These are phyloP conservation scores for Solanum hybrid DNA, from an alignment of 305 asterid genomes.

Conservation along the genomic window DNA sequence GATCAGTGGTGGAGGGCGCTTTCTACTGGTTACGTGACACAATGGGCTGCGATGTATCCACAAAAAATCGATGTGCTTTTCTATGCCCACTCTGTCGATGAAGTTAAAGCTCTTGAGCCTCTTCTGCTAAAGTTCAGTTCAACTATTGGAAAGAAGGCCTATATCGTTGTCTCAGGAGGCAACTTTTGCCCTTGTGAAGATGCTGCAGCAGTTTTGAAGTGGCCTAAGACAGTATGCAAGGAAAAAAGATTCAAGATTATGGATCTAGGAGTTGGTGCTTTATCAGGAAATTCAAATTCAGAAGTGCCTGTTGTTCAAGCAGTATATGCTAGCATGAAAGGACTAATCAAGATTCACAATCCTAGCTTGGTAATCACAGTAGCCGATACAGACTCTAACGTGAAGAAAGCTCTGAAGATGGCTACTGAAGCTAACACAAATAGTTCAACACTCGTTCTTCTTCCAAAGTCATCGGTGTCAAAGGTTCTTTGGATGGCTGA, in stretches of 20 bases:
- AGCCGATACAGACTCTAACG: constrained; percentile 47
- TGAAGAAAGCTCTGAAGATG: constrained; percentile 75
- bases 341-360: constrained; percentile 73
- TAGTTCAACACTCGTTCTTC: constrained; percentile 41
- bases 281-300: constrained; percentile 48
- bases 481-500: constrained; percentile 93
- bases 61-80: constrained; percentile 78
- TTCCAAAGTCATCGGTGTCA: no score
- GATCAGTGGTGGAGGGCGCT: constrained; percentile 98
- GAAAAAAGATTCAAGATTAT: constrained; percentile 89
- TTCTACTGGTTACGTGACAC: constrained; percentile 74
- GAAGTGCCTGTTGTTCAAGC: constrained; percentile 73
- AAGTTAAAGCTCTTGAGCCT: constrained; percentile 65
- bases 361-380: constrained; percentile 69
- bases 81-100: constrained; percentile 67
- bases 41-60: constrained; percentile 94
- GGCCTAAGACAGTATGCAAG: constrained; percentile 69
- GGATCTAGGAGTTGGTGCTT: constrained; percentile 62
- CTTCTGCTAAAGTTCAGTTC: constrained; percentile 71
- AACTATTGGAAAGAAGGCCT: constrained; percentile 72
- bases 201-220: constrained; percentile 51
- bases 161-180: constrained; percentile 77
- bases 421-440: constrained; percentile 38
- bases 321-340: constrained; percentile 87
- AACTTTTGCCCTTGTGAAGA: constrained; percentile 73